A percentile compares a stretch with the other conserved stretches of the same genome.
Evolutionary conservation across 192 early-diverging fungal genomes (phyloP).

Genomic region (Geosiphon pyriformis): DNA sequence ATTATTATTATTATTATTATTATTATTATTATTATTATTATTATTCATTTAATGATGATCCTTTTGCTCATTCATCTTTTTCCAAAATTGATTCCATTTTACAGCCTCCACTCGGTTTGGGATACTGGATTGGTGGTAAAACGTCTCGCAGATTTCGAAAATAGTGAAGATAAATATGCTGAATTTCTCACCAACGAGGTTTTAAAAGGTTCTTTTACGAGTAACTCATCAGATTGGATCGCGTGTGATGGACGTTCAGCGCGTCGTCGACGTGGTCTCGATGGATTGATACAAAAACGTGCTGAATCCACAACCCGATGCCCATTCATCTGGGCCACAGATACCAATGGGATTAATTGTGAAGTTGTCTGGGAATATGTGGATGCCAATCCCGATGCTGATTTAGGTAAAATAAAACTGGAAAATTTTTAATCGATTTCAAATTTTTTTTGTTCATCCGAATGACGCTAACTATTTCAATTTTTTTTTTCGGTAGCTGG

Average conservation of each 20-base stretch:
- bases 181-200: neutral
- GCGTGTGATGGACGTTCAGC: neutral
- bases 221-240: neutral
- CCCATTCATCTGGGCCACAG: conserved; percentile 9
- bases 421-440: too few relatives aligned
- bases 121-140: conserved; percentile 8
- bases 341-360: conserved; percentile 11
- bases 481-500: too few relatives aligned
- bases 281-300: neutral
- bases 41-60: neutral
- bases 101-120: conserved; percentile 1
- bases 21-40: neutral
- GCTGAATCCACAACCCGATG: neutral
- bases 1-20: neutral
- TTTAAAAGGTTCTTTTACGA: neutral
- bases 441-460: too few relatives aligned
- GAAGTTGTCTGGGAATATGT: conserved; percentile 4
- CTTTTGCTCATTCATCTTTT: neutral
- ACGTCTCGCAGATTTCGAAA: conserved; percentile 7
- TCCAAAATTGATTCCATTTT: neutral
- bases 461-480: too few relatives aligned
- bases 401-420: too few relatives aligned
- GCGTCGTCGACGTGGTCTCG: neutral
- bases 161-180: neutral
- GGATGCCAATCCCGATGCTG: neutral